Evolutionary conservation across 495 filamentous ascomycete genomes (phyloP), one percentile per base, ranked within the genome.

Genomic region (Podospora anserina): DNA sequence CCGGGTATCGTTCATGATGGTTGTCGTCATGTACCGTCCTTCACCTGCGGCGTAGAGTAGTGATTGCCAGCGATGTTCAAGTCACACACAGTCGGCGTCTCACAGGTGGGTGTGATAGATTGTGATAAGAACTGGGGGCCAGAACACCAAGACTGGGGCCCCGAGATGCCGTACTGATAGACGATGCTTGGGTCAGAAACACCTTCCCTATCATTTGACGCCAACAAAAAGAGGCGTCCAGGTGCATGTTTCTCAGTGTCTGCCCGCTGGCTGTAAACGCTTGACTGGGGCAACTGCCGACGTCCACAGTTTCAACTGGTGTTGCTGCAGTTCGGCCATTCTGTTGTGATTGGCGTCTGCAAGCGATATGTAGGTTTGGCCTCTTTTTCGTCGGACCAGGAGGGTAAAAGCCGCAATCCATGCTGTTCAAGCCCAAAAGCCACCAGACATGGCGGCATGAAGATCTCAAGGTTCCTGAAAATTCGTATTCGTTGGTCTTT

Each of bases 401-500:
- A 26, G 23, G 39, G 39, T 49, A 13, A 11, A 49, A 49, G 9
- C 30, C 2, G 39, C 39, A 49, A 13, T 49, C 39, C 39, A 49
- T 49, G 39, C 39, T 3, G 13, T 49, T 16, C 39, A 18, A 49
- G 7, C 39, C 0, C 39, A 16, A 58, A 19, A 58, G 55, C n/a
- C 23, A 58, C 55, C 0, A 58, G 55, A 20, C n/a, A 58, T 19
- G 55, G 6, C 4, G 15, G 15, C 54, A 63, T 23, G 61, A 61
- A 44, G 66, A 63, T 68, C 61, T 18, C 39, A 63, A 57, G 27
- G 28, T 56, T 32, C 39, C 53, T n/a, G 26, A 68, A 13, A 68
- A 13, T 23, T 32, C 59, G 66, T 26, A 61, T 55, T 65, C 18
- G 62, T 26, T 7, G 23, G 5, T 39, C 34, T 23, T 57, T 5